Evolutionary conservation across 2,329 filamentous ascomycete genomes (phyloP).

Genomic region (Pezicula rhizophila): DNA sequence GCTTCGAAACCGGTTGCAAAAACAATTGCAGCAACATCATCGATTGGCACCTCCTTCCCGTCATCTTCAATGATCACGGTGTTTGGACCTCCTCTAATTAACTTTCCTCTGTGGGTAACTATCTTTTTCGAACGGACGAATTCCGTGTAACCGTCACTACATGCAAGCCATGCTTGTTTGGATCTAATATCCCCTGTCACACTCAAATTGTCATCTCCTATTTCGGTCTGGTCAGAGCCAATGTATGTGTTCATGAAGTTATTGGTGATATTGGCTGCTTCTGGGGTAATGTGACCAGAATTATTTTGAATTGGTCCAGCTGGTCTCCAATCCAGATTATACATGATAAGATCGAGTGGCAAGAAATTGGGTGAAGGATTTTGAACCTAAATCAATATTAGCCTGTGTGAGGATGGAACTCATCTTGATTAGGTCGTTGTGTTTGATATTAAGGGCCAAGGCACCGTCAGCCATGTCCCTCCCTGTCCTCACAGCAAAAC

Average conservation of each 20-base stretch:
- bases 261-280: slow-evolving; percentile 50
- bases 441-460: too few species aligned
- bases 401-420: too few species aligned
- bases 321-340: slow-evolving; percentile 60
- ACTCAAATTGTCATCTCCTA: slow-evolving; percentile 29
- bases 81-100: slow-evolving; percentile 2
- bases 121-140: slow-evolving; percentile 65
- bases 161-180: slow-evolving; percentile 58
- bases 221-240: slow-evolving; percentile 48
- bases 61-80: slow-evolving; percentile 26
- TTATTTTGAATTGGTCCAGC: slow-evolving; percentile 51
- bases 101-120: slow-evolving; percentile 24
- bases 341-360: slow-evolving; percentile 66
- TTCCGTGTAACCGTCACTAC: slow-evolving; percentile 67
- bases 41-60: slow-evolving; percentile 29
- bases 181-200: slow-evolving; percentile 19
- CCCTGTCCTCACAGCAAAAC: too few species aligned
- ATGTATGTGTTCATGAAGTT: slow-evolving; percentile 40
- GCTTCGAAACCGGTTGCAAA: slow-evolving; percentile 72
- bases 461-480: too few species aligned
- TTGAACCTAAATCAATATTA: slow-evolving; percentile 9
- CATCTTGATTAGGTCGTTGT: too few species aligned
- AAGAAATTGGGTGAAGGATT: slow-evolving; percentile 54
- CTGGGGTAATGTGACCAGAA: slow-evolving; percentile 57
- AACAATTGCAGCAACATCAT: slow-evolving; percentile 60